Evolutionary conservation across 2,329 filamentous ascomycete species (phyloP).

Genomic region (Teratosphaeria destructans): DNA sequence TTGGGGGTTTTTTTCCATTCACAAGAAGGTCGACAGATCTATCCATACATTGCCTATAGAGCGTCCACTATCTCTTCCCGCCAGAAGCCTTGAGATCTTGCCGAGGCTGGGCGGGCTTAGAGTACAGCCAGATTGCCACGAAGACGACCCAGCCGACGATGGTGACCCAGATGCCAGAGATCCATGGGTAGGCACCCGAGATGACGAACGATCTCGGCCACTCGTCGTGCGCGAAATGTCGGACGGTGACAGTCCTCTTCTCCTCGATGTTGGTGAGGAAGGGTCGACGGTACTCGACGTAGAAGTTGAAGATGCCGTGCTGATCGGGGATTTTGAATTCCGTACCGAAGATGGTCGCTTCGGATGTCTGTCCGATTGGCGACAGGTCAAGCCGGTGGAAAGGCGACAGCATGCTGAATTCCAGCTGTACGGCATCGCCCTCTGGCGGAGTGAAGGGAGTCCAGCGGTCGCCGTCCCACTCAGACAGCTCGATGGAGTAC

Average conservation of each 20-base stretch:
- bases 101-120: constrained; percentile 41
- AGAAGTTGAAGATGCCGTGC: constrained; percentile 98
- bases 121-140: constrained; percentile 79
- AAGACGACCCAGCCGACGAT: constrained; percentile 77
- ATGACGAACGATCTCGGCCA: constrained; percentile 88
- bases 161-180: constrained; percentile 76
- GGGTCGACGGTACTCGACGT: constrained; percentile 91
- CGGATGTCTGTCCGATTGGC: constrained; percentile 44
- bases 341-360: constrained; percentile 62
- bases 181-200: constrained; percentile 87
- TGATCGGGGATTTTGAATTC: constrained; percentile 84
- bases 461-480: constrained; percentile 62
- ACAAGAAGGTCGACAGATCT: not conserved
- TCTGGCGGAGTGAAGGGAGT: constrained; percentile 60
- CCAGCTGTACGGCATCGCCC: constrained; percentile 73
- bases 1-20: not conserved
- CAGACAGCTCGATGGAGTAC: constrained; percentile 80
- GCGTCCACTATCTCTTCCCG: not conserved
- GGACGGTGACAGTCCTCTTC: constrained; percentile 87
- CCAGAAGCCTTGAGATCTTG: constrained; percentile 2
- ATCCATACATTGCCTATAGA: not conserved
- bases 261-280: constrained; percentile 84
- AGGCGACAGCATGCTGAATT: constrained; percentile 97
- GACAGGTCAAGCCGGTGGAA: constrained; percentile 78
- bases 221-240: constrained; percentile 96